These are phyloP conservation scores for Sindora glabra DNA, from an alignment of 306 rosid species.

Conservation along the genomic window DNA sequence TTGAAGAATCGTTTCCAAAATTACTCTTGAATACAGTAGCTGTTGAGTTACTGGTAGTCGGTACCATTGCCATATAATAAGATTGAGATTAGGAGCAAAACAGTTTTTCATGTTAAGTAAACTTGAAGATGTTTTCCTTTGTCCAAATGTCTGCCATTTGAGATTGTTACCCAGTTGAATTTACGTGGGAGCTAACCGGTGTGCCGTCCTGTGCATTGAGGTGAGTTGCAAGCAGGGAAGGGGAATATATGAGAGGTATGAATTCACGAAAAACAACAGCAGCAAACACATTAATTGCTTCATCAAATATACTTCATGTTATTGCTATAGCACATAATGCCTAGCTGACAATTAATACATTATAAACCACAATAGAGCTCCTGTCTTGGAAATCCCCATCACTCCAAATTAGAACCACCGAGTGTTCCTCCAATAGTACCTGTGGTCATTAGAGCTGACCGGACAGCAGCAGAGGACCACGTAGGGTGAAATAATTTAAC, in stretches of 20 bases:
- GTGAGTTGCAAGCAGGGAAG: constrained; percentile 15
- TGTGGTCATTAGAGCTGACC: constrained; percentile 26
- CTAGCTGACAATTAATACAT: no score
- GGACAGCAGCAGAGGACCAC: constrained; percentile 23
- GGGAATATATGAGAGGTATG: no score
- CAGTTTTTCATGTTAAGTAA: neutral
- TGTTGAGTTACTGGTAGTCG: constrained; percentile 17
- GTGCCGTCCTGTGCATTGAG: neutral
- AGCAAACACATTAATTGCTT: no score
- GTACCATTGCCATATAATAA: no score
- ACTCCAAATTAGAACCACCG: no score
- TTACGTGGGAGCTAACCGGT: constrained; percentile 1
- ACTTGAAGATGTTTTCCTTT: neutral
- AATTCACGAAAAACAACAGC: no score
- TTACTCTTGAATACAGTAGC: constrained; percentile 20
- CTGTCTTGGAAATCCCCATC: no score
- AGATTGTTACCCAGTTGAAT: constrained; percentile 2
- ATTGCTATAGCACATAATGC: no score
- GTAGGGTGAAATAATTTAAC: constrained; percentile 11
- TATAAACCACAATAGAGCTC: no score
- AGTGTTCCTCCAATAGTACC: no score
- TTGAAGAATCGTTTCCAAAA: neutral
- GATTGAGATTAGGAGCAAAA: no score
- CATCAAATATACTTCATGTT: no score
- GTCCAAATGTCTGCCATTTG: neutral